Evolutionary conservation across 1,139 yeast species (phyloP), one percentile per base, ranked within the genome.

Genomic region (Yamadazyma friedrichii): DNA sequence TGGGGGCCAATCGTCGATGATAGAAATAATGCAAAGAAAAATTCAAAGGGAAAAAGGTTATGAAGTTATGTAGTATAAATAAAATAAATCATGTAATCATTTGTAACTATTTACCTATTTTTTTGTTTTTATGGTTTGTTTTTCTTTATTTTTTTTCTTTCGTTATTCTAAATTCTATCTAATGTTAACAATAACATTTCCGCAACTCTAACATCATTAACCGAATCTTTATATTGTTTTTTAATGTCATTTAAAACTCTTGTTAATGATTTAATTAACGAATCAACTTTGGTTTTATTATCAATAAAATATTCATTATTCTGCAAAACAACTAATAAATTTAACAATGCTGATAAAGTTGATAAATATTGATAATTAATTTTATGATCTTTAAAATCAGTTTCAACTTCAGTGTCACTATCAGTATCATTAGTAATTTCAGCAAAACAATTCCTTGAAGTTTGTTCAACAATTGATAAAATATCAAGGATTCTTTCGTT

Each of bases 1-100:
- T 88, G 91, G 71, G 99, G 99, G 0, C 95, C 96, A 4, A 69
- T 94, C 46, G 82, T 86, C 26, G 93, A 85, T 43, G 94, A 85
- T 49, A 49, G 73, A 42, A 54, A 43, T 24, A 47, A 50, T 13
- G 42, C 53, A 1, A 54, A 55, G 31, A 49, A 47, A 32, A 39
- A 39, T 36, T n/a, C 34, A 3, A 39, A 42, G 22, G 33, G 48
- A 6, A 58, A 58, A 42, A 59, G 54, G 41, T 56, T 42, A 42
- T n/a, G 10, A n/a, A 8, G 24, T 20, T 20, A 20, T 20, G 24
- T 20, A 20, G 24, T 6, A 20, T 20, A 20, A 20, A 20, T 20
- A 20, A 13, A 20, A 20, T 20, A 20, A 20, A 20, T 20, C 24
- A 20, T 20, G 5, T 20, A 20, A 20, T 20, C 24, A 8, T 20